phyloP scores from a whole-genome alignment of 139 green algal genomes.

The Chlamydomonas sp. region DNA sequence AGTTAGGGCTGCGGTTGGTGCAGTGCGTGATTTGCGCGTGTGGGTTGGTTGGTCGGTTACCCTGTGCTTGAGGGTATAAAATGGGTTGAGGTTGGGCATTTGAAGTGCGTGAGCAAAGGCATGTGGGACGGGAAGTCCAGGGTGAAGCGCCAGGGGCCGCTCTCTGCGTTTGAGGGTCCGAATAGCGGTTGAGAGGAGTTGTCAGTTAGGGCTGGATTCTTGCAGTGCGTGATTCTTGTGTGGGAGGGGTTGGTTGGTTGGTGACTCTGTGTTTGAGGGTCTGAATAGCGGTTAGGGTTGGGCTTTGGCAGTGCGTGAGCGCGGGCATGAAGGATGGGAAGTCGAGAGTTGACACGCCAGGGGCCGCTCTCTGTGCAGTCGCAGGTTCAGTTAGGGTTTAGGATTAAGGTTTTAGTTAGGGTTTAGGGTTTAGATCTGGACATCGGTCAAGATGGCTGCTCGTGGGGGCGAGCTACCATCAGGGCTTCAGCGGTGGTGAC shows the following conservation, averaged over 20 bases:
- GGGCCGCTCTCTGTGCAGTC: no score
- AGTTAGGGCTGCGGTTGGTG: not conserved
- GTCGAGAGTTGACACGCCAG: conserved; percentile 92
- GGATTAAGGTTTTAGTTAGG: no score
- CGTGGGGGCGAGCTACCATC: no score
- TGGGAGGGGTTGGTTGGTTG: not conserved
- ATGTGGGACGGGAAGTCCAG: conserved; percentile 84
- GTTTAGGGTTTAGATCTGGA: no score
- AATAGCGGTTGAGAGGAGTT: not conserved
- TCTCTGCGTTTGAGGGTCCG: not conserved
- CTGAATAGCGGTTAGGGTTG: not conserved
- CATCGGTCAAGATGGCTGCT: no score
- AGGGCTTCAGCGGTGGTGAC: no score
- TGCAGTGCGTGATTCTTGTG: not conserved
- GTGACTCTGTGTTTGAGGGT: not conserved
- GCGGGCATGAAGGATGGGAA: conserved; percentile 67
- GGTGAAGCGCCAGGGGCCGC: conserved; percentile 73
- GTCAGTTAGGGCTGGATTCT: not conserved
- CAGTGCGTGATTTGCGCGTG: not conserved
- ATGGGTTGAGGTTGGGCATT: no score
- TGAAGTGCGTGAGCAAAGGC: no score
- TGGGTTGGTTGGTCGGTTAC: not conserved
- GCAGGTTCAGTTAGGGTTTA: no score
- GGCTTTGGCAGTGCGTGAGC: no score
- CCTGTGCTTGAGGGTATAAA: not conserved